A percentile compares a stretch with the other conserved stretches of the same genome.
Evolutionary conservation across 257 asterid genomes (phyloP).

Genomic region (Solanum pennellii): DNA sequence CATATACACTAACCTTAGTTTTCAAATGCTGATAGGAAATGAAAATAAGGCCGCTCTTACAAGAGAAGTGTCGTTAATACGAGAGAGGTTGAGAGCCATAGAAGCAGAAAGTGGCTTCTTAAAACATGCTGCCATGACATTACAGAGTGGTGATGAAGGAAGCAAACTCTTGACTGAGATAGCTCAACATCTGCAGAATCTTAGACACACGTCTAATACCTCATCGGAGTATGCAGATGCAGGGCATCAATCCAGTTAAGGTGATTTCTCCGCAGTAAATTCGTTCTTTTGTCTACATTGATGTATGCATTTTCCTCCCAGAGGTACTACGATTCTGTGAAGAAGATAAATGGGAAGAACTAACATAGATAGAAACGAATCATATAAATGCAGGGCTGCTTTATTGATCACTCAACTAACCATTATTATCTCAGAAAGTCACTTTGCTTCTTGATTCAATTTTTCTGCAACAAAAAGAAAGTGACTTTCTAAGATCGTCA

Average conservation of each 20-base stretch:
- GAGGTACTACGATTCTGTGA: background rate
- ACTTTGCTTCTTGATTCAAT: background rate
- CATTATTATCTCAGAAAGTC: background rate
- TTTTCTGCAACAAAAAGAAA: background rate
- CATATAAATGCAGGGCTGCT: background rate
- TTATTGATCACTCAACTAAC: background rate
- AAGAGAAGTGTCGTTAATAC: constrained; percentile 38
- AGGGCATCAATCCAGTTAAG: background rate
- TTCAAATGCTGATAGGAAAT: constrained; percentile 2
- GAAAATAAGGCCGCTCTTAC: constrained; percentile 23
- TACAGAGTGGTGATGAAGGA: constrained; percentile 66
- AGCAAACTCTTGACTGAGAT: constrained; percentile 65
- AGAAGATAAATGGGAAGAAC: background rate
- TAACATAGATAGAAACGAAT: background rate
- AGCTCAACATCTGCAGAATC: constrained; percentile 60
- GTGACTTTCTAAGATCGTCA: background rate
- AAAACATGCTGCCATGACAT: constrained; percentile 67
- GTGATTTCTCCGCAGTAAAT: background rate
- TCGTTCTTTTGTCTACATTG: background rate
- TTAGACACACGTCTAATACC: constrained; percentile 23
- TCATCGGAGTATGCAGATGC: background rate
- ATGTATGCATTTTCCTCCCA: background rate
- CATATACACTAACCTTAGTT: background rate
- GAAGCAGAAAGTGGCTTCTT: constrained; percentile 67
- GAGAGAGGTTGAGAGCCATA: constrained; percentile 45